Percentiles rank a stretch among this genome's conserved stretches.
phyloP scores from a whole-genome alignment of 352 stramenopile genomes.

The Globisporangium nunn region DNA sequence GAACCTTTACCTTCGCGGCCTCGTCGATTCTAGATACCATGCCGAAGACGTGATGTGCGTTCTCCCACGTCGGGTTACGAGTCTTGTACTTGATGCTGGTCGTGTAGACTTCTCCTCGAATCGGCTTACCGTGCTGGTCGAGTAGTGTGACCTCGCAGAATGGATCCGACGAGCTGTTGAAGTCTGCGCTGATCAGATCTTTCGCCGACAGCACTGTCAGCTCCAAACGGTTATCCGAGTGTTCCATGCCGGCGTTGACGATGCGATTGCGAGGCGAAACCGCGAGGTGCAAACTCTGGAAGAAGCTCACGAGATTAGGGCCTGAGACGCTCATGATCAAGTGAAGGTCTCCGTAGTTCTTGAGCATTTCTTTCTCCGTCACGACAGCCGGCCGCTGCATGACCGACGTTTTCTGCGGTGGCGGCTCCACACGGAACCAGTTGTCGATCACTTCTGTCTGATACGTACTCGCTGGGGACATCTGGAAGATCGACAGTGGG shows the following conservation, averaged over 20 bases:
- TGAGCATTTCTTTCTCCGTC: conserved; percentile 29
- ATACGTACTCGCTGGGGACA: conserved; percentile 47
- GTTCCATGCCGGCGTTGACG: conserved; percentile 35
- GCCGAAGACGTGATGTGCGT: conserved; percentile 60
- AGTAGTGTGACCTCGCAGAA: conserved; percentile 56
- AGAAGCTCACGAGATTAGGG: conserved; percentile 60
- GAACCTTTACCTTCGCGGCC: conserved; percentile 39
- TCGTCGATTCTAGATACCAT: conserved; percentile 50
- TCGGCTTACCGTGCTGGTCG: conserved; percentile 39
- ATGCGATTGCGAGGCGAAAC: conserved; percentile 32
- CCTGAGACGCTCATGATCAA: conserved; percentile 59
- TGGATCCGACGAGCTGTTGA: conserved; percentile 57
- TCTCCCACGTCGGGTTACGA: conserved; percentile 45
- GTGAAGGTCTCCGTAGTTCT: conserved; percentile 49
- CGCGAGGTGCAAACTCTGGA: conserved; percentile 32
- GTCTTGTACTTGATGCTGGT: conserved; percentile 53
- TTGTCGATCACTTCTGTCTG: conserved; percentile 56
- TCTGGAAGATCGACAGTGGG: conserved; percentile 51
- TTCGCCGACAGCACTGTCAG: conserved; percentile 44
- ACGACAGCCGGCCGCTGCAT: conserved; percentile 19
- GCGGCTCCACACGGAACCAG: conserved; percentile 60
- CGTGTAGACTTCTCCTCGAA: conserved; percentile 40
- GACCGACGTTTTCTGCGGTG: conserved; percentile 17
- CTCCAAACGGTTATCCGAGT: conserved; percentile 68
- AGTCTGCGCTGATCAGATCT: conserved; percentile 43